A percentile compares a stretch with the other conserved stretches of the same genome.
phyloP scores from a whole-genome alignment of 2,329 filamentous ascomycete genomes.

The Phialophora tarda region DNA sequence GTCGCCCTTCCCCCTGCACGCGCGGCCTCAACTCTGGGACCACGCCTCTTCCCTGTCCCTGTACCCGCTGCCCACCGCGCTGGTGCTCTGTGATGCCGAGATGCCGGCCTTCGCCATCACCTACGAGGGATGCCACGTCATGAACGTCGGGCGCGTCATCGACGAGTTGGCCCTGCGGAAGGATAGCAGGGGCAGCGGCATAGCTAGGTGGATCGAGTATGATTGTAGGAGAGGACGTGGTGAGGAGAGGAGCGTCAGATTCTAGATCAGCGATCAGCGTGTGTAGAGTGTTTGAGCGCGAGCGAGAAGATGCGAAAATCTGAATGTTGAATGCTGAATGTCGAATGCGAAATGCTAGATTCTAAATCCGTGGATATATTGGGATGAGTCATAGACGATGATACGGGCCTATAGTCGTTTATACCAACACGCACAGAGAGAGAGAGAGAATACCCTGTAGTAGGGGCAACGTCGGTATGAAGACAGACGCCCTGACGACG shows the following conservation, averaged over 20 bases:
- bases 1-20: slow-evolving; percentile 79
- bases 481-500: no score
- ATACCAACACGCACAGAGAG: no score
- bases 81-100: slow-evolving; percentile 82
- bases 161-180: slow-evolving; percentile 51
- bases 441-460: no score
- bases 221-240: slow-evolving; percentile 68
- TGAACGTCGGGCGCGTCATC: slow-evolving; percentile 85
- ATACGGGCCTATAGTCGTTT: no score
- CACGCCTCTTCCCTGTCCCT: slow-evolving; percentile 75
- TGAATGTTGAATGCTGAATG: neutral
- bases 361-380: no score
- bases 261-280: slow-evolving; percentile 47
- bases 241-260: slow-evolving; percentile 66
- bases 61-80: slow-evolving; percentile 84
- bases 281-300: neutral
- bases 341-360: neutral
- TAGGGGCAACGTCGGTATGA: no score
- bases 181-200: slow-evolving; percentile 49
- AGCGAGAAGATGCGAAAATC: neutral
- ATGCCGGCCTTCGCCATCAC: slow-evolving; percentile 83
- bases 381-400: no score
- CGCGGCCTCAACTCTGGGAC: slow-evolving; percentile 89
- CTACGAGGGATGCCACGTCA: slow-evolving; percentile 93
- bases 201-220: slow-evolving; percentile 87